Evolutionary conservation across 441 rosid genomes (phyloP).

Genomic region (Corymbia citriodora): DNA sequence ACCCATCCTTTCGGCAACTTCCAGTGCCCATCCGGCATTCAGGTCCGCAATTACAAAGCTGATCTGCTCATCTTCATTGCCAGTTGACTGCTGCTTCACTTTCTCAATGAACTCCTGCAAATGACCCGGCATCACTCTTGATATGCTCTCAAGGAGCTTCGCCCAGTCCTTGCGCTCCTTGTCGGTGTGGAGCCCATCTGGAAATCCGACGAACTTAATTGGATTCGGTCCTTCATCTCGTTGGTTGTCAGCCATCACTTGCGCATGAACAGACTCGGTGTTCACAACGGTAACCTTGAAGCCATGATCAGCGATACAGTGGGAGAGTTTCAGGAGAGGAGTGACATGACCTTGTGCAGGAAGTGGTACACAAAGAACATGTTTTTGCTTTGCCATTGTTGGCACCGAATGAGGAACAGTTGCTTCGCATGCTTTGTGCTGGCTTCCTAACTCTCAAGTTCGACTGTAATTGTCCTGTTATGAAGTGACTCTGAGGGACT

Average conservation of each 20-base stretch:
- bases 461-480: not conserved
- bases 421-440: not conserved
- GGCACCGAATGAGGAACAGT: not conserved
- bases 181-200: not conserved
- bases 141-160: not conserved
- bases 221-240: not conserved
- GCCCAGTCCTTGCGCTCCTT: not conserved
- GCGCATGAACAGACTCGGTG: not conserved
- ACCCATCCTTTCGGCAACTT: not conserved
- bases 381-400: not conserved
- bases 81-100: not conserved
- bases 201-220: not conserved
- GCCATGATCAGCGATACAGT: not conserved
- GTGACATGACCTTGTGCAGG: not conserved
- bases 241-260: not conserved
- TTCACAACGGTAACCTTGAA: not conserved
- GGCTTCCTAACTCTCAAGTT: not conserved
- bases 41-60: not conserved
- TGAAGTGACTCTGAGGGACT: not conserved
- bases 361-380: not conserved
- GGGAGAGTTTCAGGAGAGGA: not conserved
- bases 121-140: not conserved
- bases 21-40: not conserved
- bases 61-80: not conserved
- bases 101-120: not conserved